These are phyloP conservation scores for Colletotrichum sublineola DNA, from an alignment of 2,329 filamentous ascomycete species.

Conservation along the genomic window DNA sequence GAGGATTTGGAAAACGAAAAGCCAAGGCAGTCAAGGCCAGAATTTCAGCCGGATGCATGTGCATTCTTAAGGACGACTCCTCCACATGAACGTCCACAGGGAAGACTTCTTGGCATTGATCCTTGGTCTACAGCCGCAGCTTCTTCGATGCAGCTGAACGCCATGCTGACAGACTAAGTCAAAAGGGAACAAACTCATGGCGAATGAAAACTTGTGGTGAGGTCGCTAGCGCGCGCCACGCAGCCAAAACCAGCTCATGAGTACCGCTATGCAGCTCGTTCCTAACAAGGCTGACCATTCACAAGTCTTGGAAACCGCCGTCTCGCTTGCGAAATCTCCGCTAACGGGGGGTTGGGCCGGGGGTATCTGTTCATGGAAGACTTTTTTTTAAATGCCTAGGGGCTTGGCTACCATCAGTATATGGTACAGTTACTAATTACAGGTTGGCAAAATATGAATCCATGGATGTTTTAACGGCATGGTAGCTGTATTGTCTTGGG, in stretches of 20 bases:
- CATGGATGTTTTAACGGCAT: not conserved
- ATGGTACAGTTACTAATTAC: no score
- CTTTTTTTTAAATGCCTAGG: no score
- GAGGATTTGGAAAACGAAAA: not conserved
- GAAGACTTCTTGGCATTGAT: not conserved
- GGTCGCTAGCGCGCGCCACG: conserved; percentile 23
- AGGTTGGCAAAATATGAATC: no score
- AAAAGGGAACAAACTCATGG: conserved; percentile 9
- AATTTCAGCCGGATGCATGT: not conserved
- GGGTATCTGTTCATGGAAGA: no score
- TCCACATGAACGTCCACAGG: not conserved
- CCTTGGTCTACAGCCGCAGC: conserved; percentile 12
- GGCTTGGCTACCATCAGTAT: no score
- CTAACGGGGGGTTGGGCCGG: not conserved
- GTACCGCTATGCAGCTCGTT: not conserved
- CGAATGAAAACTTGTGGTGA: not conserved
- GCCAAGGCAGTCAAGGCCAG: not conserved
- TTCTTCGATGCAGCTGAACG: conserved; percentile 25
- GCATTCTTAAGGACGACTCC: conserved; percentile 18
- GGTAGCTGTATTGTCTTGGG: not conserved
- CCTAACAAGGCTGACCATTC: conserved; percentile 29
- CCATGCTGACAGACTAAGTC: conserved; percentile 30
- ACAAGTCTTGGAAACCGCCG: not conserved
- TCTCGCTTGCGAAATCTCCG: conserved; percentile 4
- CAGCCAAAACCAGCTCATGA: not conserved